phyloP scores from a whole-genome alignment of 2,329 filamentous ascomycete genomes.

The Talaromyces atroroseus region DNA sequence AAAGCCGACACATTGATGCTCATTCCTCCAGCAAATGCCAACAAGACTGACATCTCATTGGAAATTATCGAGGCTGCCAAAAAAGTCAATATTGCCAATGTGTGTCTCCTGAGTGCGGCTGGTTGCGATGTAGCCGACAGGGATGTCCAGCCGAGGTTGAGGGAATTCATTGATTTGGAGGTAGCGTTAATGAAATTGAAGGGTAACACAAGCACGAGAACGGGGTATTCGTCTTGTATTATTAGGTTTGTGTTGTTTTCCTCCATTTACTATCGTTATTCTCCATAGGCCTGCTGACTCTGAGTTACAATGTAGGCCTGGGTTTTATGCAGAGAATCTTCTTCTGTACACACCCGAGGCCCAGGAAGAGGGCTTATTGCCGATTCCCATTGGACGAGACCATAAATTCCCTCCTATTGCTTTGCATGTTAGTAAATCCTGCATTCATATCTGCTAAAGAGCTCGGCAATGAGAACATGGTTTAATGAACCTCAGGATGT shows the following conservation, averaged over 20 bases:
- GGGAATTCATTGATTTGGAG: slow-evolving; percentile 51
- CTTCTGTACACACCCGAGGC: slow-evolving; percentile 45
- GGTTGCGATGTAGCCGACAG: slow-evolving; percentile 48
- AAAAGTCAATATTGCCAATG: slow-evolving; percentile 42
- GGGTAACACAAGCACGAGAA: slow-evolving; percentile 35
- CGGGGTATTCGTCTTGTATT: slow-evolving; percentile 43
- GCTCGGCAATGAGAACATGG: not conserved
- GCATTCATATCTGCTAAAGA: not conserved
- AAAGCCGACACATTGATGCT: slow-evolving; percentile 47
- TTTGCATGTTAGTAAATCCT: slow-evolving; percentile 35
- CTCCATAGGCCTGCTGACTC: not conserved
- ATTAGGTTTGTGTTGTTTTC: slow-evolving; percentile 35
- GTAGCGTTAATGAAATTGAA: slow-evolving; percentile 39
- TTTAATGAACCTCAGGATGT: slow-evolving; percentile 34
- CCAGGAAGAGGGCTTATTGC: slow-evolving; percentile 40
- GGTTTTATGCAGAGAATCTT: slow-evolving; percentile 51
- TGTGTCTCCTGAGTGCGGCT: slow-evolving; percentile 45
- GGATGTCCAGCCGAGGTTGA: slow-evolving; percentile 44
- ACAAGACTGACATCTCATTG: slow-evolving; percentile 43
- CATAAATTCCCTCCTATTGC: slow-evolving; percentile 50
- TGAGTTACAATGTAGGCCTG: slow-evolving; percentile 31
- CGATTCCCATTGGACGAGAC: slow-evolving; percentile 43
- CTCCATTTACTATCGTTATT: not conserved
- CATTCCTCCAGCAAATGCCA: slow-evolving; percentile 43
- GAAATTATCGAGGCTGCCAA: slow-evolving; percentile 45